phyloP scores from a whole-genome alignment of 768 basidiomycete species.

The Leccinum truebloodii region DNA sequence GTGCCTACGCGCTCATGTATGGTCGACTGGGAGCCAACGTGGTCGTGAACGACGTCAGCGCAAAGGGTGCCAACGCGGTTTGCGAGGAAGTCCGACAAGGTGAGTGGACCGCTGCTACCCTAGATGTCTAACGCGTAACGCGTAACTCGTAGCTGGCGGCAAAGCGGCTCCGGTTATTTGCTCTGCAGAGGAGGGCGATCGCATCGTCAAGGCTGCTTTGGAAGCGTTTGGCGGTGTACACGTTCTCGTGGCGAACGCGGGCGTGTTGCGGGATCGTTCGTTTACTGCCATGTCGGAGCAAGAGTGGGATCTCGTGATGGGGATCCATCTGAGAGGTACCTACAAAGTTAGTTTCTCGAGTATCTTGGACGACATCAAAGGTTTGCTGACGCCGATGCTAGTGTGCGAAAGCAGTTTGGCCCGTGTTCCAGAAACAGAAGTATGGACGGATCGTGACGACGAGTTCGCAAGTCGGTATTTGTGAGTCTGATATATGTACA shows the following conservation, averaged over 20 bases:
- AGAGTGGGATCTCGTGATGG: slow-evolving; percentile 93
- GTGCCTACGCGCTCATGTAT: slow-evolving; percentile 91
- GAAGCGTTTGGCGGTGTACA: slow-evolving; percentile 89
- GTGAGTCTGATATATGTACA: slow-evolving; percentile 46
- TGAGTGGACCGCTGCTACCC: slow-evolving; percentile 30
- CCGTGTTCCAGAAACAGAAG: slow-evolving; percentile 94
- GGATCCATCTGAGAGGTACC: slow-evolving; percentile 88
- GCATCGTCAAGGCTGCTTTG: slow-evolving; percentile 82
- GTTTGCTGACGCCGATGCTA: slow-evolving; percentile 31
- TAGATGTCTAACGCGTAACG: background rate
- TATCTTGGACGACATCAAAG: background rate
- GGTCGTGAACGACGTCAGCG: slow-evolving; percentile 92
- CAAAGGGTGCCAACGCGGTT: slow-evolving; percentile 79
- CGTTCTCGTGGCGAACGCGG: slow-evolving; percentile 89
- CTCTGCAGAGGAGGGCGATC: slow-evolving; percentile 90
- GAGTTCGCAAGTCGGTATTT: slow-evolving; percentile 90
- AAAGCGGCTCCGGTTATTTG: slow-evolving; percentile 82
- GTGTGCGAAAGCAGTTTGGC: slow-evolving; percentile 96
- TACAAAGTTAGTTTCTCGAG: slow-evolving; percentile 62
- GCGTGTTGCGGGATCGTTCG: slow-evolving; percentile 91
- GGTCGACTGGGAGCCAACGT: slow-evolving; percentile 93
- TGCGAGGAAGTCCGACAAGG: slow-evolving; percentile 86
- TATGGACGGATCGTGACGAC: slow-evolving; percentile 95
- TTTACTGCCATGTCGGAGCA: slow-evolving; percentile 86
- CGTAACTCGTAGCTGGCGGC: slow-evolving; percentile 65